Percentiles rank a stretch among this genome's conserved stretches.
phyloP scores from a whole-genome alignment of 306 rosid species.

The Rosa chinensis region DNA sequence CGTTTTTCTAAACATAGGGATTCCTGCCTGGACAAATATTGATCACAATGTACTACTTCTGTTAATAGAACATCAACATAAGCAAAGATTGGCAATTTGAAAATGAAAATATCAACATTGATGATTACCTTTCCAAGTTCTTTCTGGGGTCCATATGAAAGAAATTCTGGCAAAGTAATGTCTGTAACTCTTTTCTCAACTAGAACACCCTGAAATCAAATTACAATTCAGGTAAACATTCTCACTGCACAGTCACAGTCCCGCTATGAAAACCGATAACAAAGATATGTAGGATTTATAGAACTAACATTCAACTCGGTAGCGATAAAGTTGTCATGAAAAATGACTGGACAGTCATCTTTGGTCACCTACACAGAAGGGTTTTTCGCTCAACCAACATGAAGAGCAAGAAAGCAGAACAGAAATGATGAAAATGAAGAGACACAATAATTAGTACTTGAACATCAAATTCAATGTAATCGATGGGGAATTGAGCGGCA shows the following conservation, averaged over 20 bases:
- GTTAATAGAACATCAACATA: neutral
- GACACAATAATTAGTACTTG: constrained; percentile 51
- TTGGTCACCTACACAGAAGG: constrained; percentile 63
- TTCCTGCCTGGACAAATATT: constrained; percentile 35
- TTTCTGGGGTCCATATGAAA: constrained; percentile 66
- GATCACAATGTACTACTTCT: neutral
- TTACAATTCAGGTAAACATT: neutral
- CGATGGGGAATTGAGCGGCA: constrained; percentile 53
- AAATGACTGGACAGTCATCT: constrained; percentile 79
- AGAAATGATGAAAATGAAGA: neutral
- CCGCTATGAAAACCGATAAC: neutral
- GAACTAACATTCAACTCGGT: constrained; percentile 54
- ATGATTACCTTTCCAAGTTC: constrained; percentile 35
- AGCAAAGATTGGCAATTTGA: neutral
- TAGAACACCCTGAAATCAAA: constrained; percentile 57
- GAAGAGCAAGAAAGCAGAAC: constrained; percentile 6
- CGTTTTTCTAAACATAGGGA: constrained; percentile 48
- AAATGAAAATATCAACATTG: neutral
- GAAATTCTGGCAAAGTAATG: constrained; percentile 53
- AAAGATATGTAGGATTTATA: neutral
- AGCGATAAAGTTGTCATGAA: constrained; percentile 64
- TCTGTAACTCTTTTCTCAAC: constrained; percentile 61
- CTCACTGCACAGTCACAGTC: neutral
- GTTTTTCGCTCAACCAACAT: constrained; percentile 19
- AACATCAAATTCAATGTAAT: constrained; percentile 80